Evolutionary conservation across 768 basidiomycete species (phyloP).

Genomic region (Coprinopsis strossmayeri): DNA sequence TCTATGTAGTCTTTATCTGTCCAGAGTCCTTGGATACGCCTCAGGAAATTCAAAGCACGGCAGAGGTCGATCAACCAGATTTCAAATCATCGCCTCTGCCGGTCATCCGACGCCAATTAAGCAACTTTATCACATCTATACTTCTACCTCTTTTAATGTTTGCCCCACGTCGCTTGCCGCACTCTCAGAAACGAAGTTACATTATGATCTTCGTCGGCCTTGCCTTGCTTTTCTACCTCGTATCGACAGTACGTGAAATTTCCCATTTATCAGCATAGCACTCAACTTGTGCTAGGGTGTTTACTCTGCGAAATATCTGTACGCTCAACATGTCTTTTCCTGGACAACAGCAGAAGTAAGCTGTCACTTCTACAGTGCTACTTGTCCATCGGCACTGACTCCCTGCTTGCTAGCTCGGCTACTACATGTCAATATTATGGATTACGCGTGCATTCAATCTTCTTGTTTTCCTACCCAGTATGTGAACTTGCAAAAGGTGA

Average conservation of each 20-base stretch:
- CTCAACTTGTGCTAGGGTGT: constrained; percentile 42
- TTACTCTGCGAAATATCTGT: constrained; percentile 72
- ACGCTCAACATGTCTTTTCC: constrained; percentile 63
- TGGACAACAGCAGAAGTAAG: constrained; percentile 57
- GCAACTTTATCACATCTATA: constrained; percentile 35
- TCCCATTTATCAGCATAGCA: background rate
- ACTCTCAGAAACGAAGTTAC: constrained; percentile 51
- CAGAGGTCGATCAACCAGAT: constrained; percentile 14
- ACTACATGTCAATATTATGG: constrained; percentile 70
- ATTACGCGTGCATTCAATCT: constrained; percentile 58
- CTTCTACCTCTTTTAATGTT: constrained; percentile 67
- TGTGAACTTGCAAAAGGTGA: constrained; percentile 19
- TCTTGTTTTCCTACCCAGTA: constrained; percentile 63
- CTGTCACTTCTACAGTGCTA: background rate
- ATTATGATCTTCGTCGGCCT: constrained; percentile 65
- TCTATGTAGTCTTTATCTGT: constrained; percentile 38
- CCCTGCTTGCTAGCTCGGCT: constrained; percentile 43
- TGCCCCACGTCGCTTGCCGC: constrained; percentile 44
- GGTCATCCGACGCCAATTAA: constrained; percentile 18
- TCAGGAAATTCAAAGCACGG: constrained; percentile 1
- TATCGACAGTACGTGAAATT: constrained; percentile 45
- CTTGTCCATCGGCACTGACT: constrained; percentile 5
- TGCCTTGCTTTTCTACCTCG: constrained; percentile 55
- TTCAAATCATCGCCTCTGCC: constrained; percentile 26
- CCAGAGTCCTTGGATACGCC: constrained; percentile 45